Base-by-base conservation (phyloP, 2,329 filamentous ascomycete species). In the Hirsutella rhossiliensis region DNA sequence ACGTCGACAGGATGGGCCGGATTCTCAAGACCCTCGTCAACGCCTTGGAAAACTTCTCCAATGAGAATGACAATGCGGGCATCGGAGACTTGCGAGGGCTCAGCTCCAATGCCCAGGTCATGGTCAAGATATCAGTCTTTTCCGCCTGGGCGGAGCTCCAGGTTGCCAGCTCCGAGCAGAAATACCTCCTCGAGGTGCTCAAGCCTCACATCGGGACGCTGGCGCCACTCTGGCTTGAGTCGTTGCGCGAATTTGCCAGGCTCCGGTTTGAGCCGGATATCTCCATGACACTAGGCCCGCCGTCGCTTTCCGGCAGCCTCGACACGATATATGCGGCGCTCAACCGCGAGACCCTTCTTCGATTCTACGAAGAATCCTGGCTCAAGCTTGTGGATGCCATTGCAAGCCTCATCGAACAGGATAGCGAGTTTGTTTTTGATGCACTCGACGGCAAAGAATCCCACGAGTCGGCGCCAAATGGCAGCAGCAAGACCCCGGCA, bases 361-460 rank as follows among this genome's bases (percentile, higher is more conserved):
- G 82, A 60, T 98, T 98, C 63, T 98, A 98, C 60, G 90, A 98
- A 68, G 88, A 94, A 47, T 87, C 88, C 0, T 98, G 92, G 92
- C 72, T 98, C 34, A 94, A 92, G 53, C 76, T 98, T 11, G 90
- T 98, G 2, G 89, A 98, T 65, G 94, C 92, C 4, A 97, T 98
- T 61, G 90, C 92, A 11, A 95, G 89, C 56, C 71, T 98, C 5
- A 96, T 98, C 46, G 92, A 97, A 56, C 90, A 96, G 62, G 92
- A 98, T 58, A 96, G 89, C 62, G 87, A 92, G 48, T 95, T 96
- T 50, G 92, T 98, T 3, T 98, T 98, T 58, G 89, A 96, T 62
- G 92, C 92, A 1, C 68, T 98, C 7, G 92, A 98, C 58, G 89
- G 89, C 42, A 95, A 92, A 58, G 75, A 78, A 54, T 66, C 66